A percentile compares a stretch with the other conserved stretches of the same genome.
Evolutionary conservation across 257 asterid genomes (phyloP).

Genomic region (Solanum dulcamara): DNA sequence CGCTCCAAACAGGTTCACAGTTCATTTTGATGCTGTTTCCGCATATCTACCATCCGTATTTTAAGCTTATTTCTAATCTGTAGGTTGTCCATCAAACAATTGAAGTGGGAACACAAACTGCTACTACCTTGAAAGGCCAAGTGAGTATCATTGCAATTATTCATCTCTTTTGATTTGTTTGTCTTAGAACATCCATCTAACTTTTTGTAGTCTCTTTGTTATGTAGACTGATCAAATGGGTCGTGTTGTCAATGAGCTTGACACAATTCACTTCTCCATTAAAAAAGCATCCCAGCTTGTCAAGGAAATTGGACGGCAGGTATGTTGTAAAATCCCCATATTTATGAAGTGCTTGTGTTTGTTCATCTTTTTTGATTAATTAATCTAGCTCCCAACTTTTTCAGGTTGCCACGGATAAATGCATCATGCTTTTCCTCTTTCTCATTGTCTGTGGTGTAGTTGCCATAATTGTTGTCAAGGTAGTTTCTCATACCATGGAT

Average conservation of each 20-base stretch:
- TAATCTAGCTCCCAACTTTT: constrained; percentile 5
- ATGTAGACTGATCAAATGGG: constrained; percentile 98
- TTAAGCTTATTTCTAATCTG: constrained; percentile 10
- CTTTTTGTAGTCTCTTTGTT: constrained; percentile 3
- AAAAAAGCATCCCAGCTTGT: constrained; percentile 97
- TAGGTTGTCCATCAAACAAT: constrained; percentile 97
- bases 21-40: constrained; percentile 3
- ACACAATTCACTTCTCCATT: constrained; percentile 86
- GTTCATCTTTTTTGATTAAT: constrained; percentile 5
- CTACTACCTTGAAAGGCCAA: constrained; percentile 87
- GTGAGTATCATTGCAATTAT: constrained; percentile 30
- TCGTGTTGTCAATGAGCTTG: constrained; percentile 91
- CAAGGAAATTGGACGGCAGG: constrained; percentile 99
- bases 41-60: background rate
- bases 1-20: constrained; percentile 87
- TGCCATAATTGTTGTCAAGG: constrained; percentile 87
- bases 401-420: constrained; percentile 95
- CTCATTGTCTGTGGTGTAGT: constrained; percentile 80
- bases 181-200: background rate
- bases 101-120: constrained; percentile 96
- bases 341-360: background rate
- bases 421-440: constrained; percentile 87
- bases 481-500: constrained; percentile 9
- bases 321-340: constrained; percentile 9
- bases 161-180: background rate